A percentile compares a stretch with the other conserved stretches of the same genome.
phyloP scores from a whole-genome alignment of 2,329 filamentous ascomycete genomes.

The Alternaria dauci region DNA sequence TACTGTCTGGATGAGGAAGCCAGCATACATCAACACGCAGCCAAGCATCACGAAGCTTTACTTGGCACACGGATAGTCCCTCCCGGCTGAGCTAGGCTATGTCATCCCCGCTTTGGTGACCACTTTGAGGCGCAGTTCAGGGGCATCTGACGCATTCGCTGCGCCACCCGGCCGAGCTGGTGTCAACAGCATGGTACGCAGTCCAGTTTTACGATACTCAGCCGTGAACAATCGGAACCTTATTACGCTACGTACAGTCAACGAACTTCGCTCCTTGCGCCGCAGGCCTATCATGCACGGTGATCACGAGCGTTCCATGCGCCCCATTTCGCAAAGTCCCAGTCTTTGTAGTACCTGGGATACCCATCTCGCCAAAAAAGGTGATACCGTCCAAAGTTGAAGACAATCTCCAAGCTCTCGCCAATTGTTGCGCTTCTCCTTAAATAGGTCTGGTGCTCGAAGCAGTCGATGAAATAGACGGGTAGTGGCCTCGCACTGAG shows the following conservation, averaged over 20 bases:
- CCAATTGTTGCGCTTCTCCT: not conserved
- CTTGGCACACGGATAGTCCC: slow-evolving; percentile 16
- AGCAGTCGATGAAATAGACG: not conserved
- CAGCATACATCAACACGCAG: not conserved
- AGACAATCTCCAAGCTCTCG: not conserved
- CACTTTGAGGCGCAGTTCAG: slow-evolving; percentile 15
- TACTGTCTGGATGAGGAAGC: not conserved
- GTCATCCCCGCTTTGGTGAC: slow-evolving; percentile 1
- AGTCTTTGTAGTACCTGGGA: not conserved
- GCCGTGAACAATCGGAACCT: not conserved
- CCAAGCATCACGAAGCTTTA: slow-evolving; percentile 15
- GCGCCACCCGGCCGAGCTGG: slow-evolving; percentile 8
- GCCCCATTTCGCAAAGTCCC: not conserved
- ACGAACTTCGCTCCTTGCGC: not conserved
- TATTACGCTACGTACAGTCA: not conserved
- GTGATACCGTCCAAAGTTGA: not conserved
- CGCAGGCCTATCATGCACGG: not conserved
- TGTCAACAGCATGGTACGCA: not conserved
- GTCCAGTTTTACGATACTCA: not conserved
- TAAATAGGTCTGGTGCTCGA: too few species aligned
- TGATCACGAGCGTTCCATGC: not conserved
- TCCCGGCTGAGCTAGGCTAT: not conserved
- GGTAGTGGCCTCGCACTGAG: not conserved
- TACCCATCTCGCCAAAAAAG: not conserved
- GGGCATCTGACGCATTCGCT: slow-evolving; percentile 6